Evolutionary conservation across 1,139 yeast genomes (phyloP).

Genomic region (Groenewaldozyma auringiensis): DNA sequence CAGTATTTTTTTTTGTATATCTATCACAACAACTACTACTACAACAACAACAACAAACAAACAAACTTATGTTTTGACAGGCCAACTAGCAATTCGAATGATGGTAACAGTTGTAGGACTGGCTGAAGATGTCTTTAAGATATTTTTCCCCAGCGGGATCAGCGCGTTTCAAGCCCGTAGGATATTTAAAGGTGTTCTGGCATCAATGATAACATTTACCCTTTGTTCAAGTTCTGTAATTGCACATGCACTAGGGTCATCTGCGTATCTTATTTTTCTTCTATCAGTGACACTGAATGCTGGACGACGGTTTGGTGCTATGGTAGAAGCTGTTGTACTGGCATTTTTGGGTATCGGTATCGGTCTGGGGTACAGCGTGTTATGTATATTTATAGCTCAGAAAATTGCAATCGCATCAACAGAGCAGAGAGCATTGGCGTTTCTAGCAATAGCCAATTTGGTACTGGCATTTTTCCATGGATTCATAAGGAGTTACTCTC

Average conservation of each 20-base stretch:
- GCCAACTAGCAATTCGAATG: too few species aligned
- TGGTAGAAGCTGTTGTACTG: conserved; percentile 37
- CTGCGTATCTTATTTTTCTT: conserved; percentile 39
- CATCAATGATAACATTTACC: conserved; percentile 36
- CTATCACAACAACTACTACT: too few species aligned
- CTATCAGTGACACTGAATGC: conserved; percentile 43
- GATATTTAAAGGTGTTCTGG: conserved; percentile 34
- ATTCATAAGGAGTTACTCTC: conserved; percentile 41
- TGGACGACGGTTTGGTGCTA: conserved; percentile 42
- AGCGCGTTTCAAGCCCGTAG: conserved; percentile 18
- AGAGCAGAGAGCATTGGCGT: conserved; percentile 35
- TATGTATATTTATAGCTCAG: conserved; percentile 38
- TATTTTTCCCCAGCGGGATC: conserved; percentile 12
- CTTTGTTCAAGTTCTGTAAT: conserved; percentile 28
- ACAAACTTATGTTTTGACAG: too few species aligned
- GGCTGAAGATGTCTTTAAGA: background rate
- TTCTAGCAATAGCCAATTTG: conserved; percentile 39
- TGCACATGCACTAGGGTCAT: conserved; percentile 29
- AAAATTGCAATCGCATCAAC: conserved; percentile 20
- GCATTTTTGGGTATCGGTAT: conserved; percentile 29
- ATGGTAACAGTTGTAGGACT: background rate
- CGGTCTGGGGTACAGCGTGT: conserved; percentile 38
- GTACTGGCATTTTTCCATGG: conserved; percentile 42
- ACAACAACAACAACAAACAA: too few species aligned
- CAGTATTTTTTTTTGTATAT: too few species aligned